A percentile compares a stretch with the other conserved stretches of the same genome.
Conservation (phyloP, 805 yeast species). For the Lipomyces anomalus region DNA sequence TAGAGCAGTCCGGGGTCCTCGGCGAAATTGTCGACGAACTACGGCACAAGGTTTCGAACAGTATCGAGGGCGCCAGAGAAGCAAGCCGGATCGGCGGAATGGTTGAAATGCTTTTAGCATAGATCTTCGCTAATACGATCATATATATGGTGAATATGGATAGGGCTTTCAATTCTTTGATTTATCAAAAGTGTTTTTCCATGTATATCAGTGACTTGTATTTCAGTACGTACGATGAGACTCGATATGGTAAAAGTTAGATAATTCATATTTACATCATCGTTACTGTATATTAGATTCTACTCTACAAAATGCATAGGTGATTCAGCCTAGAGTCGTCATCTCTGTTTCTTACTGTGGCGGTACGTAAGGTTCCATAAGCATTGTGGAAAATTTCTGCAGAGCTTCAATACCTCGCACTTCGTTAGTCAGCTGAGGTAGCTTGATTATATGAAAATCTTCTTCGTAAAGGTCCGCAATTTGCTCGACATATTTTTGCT, state of each 20-base stretch:
- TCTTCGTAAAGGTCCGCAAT: constrained; percentile 87
- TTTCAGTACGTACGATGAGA: no score
- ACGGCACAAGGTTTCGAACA: constrained; percentile 51
- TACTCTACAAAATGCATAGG: no score
- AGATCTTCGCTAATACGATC: background rate
- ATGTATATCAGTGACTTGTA: no score
- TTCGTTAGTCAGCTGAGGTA: constrained; percentile 92
- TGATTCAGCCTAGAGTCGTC: no score
- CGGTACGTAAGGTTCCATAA: constrained; percentile 38
- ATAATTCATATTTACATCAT: no score
- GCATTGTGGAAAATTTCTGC: constrained; percentile 73
- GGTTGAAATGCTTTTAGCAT: constrained; percentile 68
- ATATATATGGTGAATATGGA: constrained; percentile 2
- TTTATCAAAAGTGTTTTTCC: no score
- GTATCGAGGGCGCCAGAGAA: constrained; percentile 74
- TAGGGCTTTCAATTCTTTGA: no score
- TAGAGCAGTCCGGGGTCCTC: constrained; percentile 65
- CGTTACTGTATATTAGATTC: no score
- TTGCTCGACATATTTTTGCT: constrained; percentile 87
- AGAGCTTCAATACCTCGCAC: constrained; percentile 88
- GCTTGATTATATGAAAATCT: constrained; percentile 90
- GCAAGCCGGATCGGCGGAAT: constrained; percentile 89
- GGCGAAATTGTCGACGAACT: constrained; percentile 64
- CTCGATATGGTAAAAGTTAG: no score
- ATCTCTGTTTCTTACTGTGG: background rate